Evolutionary conservation across 805 yeast genomes (phyloP), one percentile per base, ranked within the genome.

Genomic region (Lipomyces japonicus): DNA sequence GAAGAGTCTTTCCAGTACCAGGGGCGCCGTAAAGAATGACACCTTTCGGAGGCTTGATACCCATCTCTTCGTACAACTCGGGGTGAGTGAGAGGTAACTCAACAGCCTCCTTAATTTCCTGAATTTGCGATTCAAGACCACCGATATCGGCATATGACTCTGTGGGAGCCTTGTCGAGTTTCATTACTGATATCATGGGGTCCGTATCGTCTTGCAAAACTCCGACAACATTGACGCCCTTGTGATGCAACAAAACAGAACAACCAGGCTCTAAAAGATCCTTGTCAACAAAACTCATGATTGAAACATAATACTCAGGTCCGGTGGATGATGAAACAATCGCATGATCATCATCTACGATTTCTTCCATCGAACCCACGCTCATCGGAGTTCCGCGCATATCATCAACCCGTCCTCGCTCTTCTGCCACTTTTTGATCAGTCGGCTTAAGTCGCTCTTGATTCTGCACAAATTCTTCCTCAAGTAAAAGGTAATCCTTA

Each of bases 261-360:
- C 97, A 91, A 6, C 97, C 97, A 0, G 97, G 98, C 69, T 93
- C 97, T 56, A 93, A 73, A 53, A 91, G 73, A 50, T 93, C 97
- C 71, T 93, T 93, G 69, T 93, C 98, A 16, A 93, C 98, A 75
- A 93, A 93, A 9, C 96, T 87, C 71, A 95, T 74, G 60, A 93
- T 93, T 4, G 96, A 84, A 31, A 93, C 98, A 66, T 93, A 93
- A 70, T 90, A 93, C 71, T 93, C 98, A 4, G 97, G 95, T 21
- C 97, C 97, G 10, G 96, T 88, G 4, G 95, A 82, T 46, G 95
- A 82, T 41, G 96, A 88, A 39, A 93, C 97, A 73, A 93, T 93
- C 18, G 98, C 98, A 70, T 93, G 98, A 67, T 93, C 98, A 69
- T 93, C 98, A 66, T 93, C 98, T 61, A 93, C 87, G 55, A 93